These are phyloP conservation scores for Penicillium manginii DNA, from an alignment of 495 filamentous ascomycete species.

Conservation along the genomic window DNA sequence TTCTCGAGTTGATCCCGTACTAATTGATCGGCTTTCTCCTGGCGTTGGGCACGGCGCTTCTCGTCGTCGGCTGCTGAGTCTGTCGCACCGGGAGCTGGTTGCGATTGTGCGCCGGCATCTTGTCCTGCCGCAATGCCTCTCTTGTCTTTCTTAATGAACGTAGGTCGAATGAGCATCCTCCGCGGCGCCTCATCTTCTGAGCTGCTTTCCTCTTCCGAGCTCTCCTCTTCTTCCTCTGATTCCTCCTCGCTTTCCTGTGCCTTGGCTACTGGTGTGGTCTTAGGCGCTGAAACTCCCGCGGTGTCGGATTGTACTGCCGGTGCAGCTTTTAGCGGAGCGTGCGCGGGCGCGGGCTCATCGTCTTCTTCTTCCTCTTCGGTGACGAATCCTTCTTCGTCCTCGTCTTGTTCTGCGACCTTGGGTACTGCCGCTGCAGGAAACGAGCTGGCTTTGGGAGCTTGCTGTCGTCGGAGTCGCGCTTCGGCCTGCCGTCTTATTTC, in stretches of 20 bases:
- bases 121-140: constrained; percentile 48
- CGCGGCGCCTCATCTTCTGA: constrained; percentile 76
- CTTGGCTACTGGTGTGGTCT: constrained; percentile 1
- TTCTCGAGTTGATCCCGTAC: constrained; percentile 88
- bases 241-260: constrained; percentile 65
- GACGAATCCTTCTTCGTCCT: constrained; percentile 76
- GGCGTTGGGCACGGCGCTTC: constrained; percentile 54
- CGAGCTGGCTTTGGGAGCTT: constrained; percentile 69
- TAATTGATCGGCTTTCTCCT: constrained; percentile 71
- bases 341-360: constrained; percentile 23
- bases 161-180: constrained; percentile 79
- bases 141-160: constrained; percentile 86
- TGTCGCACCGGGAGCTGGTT: constrained; percentile 38
- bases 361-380: constrained; percentile 69
- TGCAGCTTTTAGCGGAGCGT: constrained; percentile 39
- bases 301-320: constrained; percentile 17
- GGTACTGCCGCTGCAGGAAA: constrained; percentile 46
- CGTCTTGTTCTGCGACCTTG: constrained; percentile 36
- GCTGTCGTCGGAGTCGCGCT: constrained; percentile 34
- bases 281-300: constrained; percentile 7
- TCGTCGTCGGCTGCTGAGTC: constrained; percentile 60
- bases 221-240: constrained; percentile 52
- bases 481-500: constrained; percentile 36
- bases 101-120: constrained; percentile 18
- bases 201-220: constrained; percentile 58